phyloP scores from a whole-genome alignment of 768 basidiomycete genomes.

The Kockovaella imperatae region DNA sequence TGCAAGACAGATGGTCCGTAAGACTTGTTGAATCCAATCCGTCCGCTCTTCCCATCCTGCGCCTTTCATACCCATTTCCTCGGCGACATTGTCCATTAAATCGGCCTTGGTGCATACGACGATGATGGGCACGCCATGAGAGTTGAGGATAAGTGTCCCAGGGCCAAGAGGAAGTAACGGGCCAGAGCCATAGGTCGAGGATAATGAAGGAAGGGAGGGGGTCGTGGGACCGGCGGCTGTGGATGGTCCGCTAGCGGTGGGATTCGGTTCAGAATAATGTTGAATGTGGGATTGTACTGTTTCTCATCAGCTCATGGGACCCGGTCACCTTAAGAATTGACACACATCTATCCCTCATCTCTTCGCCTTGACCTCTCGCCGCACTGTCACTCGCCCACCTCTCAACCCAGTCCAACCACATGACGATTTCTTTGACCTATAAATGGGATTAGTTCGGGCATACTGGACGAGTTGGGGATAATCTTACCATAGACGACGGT shows the following conservation, averaged over 20 bases:
- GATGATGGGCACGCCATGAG: slow-evolving; percentile 69
- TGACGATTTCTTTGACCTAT: slow-evolving; percentile 59
- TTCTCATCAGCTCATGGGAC: slow-evolving; percentile 1
- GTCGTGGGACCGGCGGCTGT: slow-evolving; percentile 54
- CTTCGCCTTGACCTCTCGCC: slow-evolving; percentile 49
- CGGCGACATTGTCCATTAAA: slow-evolving; percentile 69
- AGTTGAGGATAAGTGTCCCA: slow-evolving; percentile 79
- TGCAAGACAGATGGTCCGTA: slow-evolving; percentile 83
- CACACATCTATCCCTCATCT: slow-evolving; percentile 74
- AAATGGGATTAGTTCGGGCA: neutral
- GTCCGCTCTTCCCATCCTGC: slow-evolving; percentile 72
- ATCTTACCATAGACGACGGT: slow-evolving; percentile 73
- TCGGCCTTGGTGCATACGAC: slow-evolving; percentile 91
- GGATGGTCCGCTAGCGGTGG: slow-evolving; percentile 49
- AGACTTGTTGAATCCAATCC: slow-evolving; percentile 89
- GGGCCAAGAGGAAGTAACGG: slow-evolving; percentile 73
- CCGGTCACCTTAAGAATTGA: neutral
- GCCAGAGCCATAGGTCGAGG: slow-evolving; percentile 35
- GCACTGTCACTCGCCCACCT: slow-evolving; percentile 57
- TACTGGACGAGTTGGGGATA: neutral
- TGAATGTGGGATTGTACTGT: slow-evolving; percentile 81
- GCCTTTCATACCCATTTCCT: slow-evolving; percentile 73
- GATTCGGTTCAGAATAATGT: slow-evolving; percentile 75
- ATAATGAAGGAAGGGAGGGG: slow-evolving; percentile 42
- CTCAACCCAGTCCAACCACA: slow-evolving; percentile 82